Evolutionary conservation across 2,329 filamentous ascomycete species (phyloP), one percentile per base, ranked within the genome.

Genomic region (Aspergillus puulaauensis): DNA sequence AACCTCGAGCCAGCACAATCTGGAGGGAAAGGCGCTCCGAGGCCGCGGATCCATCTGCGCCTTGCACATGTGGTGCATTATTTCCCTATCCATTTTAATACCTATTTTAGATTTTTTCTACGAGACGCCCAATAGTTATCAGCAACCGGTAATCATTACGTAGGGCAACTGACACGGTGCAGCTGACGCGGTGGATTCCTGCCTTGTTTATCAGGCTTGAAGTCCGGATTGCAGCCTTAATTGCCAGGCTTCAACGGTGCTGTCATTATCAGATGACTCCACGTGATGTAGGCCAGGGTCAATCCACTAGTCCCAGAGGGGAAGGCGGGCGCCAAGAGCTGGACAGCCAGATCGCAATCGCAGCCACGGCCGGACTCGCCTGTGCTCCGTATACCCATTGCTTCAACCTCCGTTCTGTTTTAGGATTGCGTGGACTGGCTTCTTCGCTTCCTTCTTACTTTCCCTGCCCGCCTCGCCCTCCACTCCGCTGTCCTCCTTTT

Each of bases 401-500:
- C 31, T 52, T 57, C 52, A 31, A 35, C 45, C 40, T 50, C 49
- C 33, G 39, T 60, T 45, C 41, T 58, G 33, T 49, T 37, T 33
- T 33, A 49, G 56, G 59, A 61, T 56, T 57, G 59, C 60, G 58
- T 58, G 54, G 61, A 61, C 64, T 58, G 64, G 63, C 46, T 64
- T 61, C 62, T 60, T 65, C 62, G 64, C 63, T 54, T 60, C 57
- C 52, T 51, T 61, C 37, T 55, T 56, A 58, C 44, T n/a, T 45
- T 51, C 52, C 55, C 55, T 53, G 48, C 31, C 51, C 54, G 57
- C 47, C 52, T 49, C 52, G 60, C 54, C 40, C 43, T 46, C 50
- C 49, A 49, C 24, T 52, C 56, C 17, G 19, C 24, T 48, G 48
- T 41, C 48, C 50, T 31, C 27, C 35, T 35, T 55, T 43, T 52